Conservation (phyloP, 148 eudicot species). For the Tetragonia tetragonoides region DNA sequence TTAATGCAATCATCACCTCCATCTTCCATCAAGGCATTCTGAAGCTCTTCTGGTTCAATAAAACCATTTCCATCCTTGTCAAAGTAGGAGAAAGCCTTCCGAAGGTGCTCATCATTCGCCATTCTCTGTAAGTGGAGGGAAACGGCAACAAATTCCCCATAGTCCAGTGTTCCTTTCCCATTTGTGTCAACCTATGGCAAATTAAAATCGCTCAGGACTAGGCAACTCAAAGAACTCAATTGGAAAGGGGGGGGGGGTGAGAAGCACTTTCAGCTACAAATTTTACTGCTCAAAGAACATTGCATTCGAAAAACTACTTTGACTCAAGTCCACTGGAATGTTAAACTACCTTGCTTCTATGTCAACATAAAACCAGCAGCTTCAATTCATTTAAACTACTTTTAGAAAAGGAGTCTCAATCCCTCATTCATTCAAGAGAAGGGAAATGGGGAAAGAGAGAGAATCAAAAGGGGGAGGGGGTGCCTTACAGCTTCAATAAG, state of each 20-base stretch:
- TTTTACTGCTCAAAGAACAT: not conserved
- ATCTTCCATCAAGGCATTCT: conserved; percentile 79
- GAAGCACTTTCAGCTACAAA: not conserved
- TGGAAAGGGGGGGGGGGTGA: not conserved
- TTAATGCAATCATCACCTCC: conserved; percentile 62
- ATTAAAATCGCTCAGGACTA: not conserved
- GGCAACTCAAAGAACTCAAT: not conserved
- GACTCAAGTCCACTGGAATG: not conserved
- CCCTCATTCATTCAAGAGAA: not conserved
- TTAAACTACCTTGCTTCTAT: not conserved
- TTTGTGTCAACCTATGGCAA: conserved; percentile 63
- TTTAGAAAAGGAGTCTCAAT: not conserved
- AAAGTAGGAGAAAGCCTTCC: conserved; percentile 86
- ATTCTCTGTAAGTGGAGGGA: conserved; percentile 79
- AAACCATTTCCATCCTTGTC: conserved; percentile 82
- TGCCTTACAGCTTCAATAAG: conserved; percentile 87
- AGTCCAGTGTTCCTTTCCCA: conserved; percentile 85
- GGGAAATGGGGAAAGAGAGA: not conserved
- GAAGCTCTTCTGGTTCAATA: conserved; percentile 86
- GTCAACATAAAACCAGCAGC: not conserved
- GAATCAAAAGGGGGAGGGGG: not conserved
- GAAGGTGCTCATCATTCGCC: conserved; percentile 92
- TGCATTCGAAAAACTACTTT: not conserved
- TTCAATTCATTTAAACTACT: not conserved
- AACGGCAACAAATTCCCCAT: conserved; percentile 82